Evolutionary conservation across 257 asterid species (phyloP), one percentile per base, ranked within the genome.

Genomic region (Nicotiana undulata): DNA sequence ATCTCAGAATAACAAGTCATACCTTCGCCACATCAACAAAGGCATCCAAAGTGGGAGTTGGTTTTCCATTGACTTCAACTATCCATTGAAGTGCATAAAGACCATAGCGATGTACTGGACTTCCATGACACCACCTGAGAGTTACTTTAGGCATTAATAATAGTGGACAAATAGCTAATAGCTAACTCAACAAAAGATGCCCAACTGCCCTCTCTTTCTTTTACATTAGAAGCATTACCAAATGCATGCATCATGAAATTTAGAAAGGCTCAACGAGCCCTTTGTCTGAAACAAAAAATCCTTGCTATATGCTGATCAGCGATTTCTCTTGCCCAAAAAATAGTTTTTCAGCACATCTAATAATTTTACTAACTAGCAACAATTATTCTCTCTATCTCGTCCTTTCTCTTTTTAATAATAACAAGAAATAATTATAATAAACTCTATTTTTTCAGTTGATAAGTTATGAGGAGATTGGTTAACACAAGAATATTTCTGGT

Each of bases 61-160:
- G 94, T 84, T 90, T 93, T 75, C 99, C 99, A 65, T 95, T 95
- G 44, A 95, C 92, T 89, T 93, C 97, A n/a, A 93, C 94, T 60
- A 93, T 95, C 98, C 98, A 95, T 83, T 90, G 99, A 77, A 92
- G 98, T 76, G 99, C 97, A 89, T 93, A 94, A 70, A 93, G 90
- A 84, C 98, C 97, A 85, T 92, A 95, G 44, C 97, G 88, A 83
- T 93, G 96, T 40, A 75, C 99, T 82, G 99, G 99, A 88, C 99
- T 95, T 70, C 99, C 99, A 76, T 93, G 97, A 86, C 99, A 93
- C 98, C 97, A 91, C 94, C 99, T 95, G 91, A 84, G 83, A 72
- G 80, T 3, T 55, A 72, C 7, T 44, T 44, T 70, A 24, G 78
- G 78, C 44, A 16, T 72, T 72, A 72, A 49, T 49, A 72, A 72